Evolutionary conservation across 1,284 basidiomycete genomes (phyloP).

Genomic region (Ganoderma multipileum): DNA sequence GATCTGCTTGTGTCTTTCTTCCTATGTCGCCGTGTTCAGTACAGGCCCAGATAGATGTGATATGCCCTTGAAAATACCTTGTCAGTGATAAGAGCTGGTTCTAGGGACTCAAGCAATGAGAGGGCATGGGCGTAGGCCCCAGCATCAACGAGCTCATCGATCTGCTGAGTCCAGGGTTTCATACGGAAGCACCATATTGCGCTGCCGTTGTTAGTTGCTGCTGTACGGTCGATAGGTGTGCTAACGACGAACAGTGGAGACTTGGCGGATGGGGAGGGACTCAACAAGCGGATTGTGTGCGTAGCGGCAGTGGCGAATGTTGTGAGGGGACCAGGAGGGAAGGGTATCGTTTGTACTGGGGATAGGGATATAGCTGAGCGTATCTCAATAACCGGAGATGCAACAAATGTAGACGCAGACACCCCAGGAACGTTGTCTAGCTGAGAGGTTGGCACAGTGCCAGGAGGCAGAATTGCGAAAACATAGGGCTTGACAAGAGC

Average conservation of each 20-base stretch:
- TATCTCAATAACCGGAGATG: constrained; percentile 76
- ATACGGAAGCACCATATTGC: constrained; percentile 81
- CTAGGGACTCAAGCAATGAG: constrained; percentile 78
- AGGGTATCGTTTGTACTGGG: constrained; percentile 67
- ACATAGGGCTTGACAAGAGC: constrained; percentile 88
- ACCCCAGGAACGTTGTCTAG: constrained; percentile 27
- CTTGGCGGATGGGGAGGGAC: constrained; percentile 56
- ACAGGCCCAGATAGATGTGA: neutral
- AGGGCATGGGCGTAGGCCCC: constrained; percentile 86
- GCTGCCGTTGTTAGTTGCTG: constrained; percentile 70
- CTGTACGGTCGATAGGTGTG: constrained; percentile 74
- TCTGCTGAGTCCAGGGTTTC: constrained; percentile 79
- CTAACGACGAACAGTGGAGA: constrained; percentile 73
- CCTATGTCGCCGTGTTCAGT: constrained; percentile 45
- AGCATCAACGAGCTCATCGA: constrained; percentile 82
- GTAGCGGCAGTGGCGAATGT: constrained; percentile 43
- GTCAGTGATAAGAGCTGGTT: constrained; percentile 67
- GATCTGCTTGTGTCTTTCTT: constrained; percentile 61
- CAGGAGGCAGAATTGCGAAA: constrained; percentile 79
- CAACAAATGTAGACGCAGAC: constrained; percentile 44
- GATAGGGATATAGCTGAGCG: constrained; percentile 78
- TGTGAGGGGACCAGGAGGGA: constrained; percentile 59
- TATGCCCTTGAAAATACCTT: constrained; percentile 52
- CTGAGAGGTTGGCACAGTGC: constrained; percentile 54
- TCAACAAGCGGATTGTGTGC: constrained; percentile 65